A percentile compares a stretch with the other conserved stretches of the same genome.
phyloP scores from a whole-genome alignment of 1,284 basidiomycete genomes.

The Ganoderma meredithae region DNA sequence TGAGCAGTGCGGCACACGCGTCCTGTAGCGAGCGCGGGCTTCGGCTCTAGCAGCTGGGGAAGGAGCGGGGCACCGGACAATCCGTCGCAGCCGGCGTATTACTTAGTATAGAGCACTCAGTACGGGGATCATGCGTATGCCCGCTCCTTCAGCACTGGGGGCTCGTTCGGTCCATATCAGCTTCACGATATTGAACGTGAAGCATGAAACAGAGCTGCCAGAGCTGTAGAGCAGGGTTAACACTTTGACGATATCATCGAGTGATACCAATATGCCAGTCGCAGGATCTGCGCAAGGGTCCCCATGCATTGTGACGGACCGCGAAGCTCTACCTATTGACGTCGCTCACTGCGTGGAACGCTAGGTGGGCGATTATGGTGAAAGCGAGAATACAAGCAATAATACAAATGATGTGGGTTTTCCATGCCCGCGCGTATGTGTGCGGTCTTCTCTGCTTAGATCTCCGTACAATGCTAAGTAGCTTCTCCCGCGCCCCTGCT shows the following conservation, averaged over 20 bases:
- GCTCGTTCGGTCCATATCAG: not conserved
- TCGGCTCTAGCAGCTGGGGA: not conserved
- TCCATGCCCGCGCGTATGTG: not conserved
- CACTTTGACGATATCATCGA: not conserved
- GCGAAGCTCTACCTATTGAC: not conserved
- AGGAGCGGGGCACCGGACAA: not conserved
- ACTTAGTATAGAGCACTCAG: too few relatives aligned
- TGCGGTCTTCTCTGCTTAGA: not conserved
- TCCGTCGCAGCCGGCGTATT: not conserved
- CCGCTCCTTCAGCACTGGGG: not conserved
- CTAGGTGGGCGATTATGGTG: not conserved
- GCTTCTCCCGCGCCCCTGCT: not conserved
- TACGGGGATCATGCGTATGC: not conserved
- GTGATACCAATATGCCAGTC: not conserved
- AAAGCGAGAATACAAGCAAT: not conserved
- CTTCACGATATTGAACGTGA: slow-evolving; percentile 2
- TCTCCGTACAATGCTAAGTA: not conserved
- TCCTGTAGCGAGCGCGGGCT: not conserved
- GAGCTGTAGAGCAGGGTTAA: not conserved
- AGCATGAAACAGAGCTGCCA: not conserved
- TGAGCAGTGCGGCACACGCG: not conserved
- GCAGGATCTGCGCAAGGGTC: not conserved
- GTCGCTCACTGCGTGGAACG: not conserved
- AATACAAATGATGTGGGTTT: not conserved
- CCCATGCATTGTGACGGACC: not conserved